Conservation (phyloP, 805 yeast species). For the Yarrowia keelungensis region DNA sequence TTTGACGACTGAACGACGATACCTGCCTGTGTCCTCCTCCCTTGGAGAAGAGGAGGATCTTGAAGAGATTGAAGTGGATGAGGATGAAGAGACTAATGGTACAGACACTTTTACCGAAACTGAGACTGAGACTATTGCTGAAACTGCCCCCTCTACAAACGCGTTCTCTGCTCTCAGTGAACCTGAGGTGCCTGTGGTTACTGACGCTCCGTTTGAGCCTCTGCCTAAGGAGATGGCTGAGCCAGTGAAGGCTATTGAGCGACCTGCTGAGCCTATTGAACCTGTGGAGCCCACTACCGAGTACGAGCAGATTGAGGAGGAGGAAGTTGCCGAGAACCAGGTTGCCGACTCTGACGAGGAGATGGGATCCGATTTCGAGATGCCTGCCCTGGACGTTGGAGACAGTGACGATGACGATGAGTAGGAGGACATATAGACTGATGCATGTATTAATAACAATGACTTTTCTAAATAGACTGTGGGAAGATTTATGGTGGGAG, state of each 20-base stretch:
- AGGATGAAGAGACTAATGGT: neutral
- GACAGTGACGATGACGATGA: conserved; percentile 51
- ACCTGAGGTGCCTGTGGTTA: neutral
- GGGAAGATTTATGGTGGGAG: no score
- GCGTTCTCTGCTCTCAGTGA: neutral
- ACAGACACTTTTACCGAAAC: neutral
- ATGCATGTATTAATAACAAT: neutral
- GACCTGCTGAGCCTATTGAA: conserved; percentile 24
- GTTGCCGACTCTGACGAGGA: conserved; percentile 38
- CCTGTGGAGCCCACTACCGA: conserved; percentile 26
- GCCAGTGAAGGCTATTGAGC: conserved; percentile 39
- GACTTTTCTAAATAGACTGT: neutral
- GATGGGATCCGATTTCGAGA: conserved; percentile 56
- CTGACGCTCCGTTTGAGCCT: conserved; percentile 6
- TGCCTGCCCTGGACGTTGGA: conserved; percentile 56
- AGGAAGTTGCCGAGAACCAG: conserved; percentile 22
- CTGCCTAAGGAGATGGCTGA: neutral
- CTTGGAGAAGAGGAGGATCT: conserved; percentile 8
- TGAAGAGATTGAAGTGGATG: conserved; percentile 7
- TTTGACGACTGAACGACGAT: conserved; percentile 40
- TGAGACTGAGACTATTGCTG: neutral
- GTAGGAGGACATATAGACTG: conserved; percentile 1
- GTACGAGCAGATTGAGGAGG: conserved; percentile 10
- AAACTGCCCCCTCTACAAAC: neutral
- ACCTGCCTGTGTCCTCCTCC: conserved; percentile 38